A percentile compares a stretch with the other conserved stretches of the same genome.
Conservation (phyloP, 2,329 filamentous ascomycete species). For the Blastomyces parvus region DNA sequence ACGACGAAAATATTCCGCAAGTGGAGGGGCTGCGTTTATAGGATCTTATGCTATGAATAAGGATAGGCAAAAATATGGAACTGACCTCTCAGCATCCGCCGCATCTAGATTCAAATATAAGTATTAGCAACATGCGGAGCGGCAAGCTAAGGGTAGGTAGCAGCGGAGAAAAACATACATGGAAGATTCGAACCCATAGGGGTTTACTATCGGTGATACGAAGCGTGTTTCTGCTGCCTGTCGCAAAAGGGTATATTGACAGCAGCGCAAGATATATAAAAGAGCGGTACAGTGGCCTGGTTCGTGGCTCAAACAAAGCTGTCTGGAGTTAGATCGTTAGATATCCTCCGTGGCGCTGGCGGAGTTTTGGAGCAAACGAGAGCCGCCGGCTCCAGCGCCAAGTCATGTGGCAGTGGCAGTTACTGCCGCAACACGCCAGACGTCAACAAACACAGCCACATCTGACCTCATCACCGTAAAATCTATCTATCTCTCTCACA, state of each 20-base stretch:
- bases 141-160: constrained; percentile 14
- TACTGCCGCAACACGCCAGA: constrained; percentile 31
- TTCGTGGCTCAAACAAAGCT: background rate
- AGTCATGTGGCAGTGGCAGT: constrained; percentile 28
- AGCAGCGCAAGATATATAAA: background rate
- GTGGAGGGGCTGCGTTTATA: background rate
- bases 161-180: constrained; percentile 31
- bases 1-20: background rate
- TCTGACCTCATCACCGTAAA: constrained; percentile 7
- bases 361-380: constrained; percentile 3
- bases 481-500: background rate
- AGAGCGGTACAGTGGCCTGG: background rate
- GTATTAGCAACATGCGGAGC: constrained; percentile 15
- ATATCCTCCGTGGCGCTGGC: constrained; percentile 1
- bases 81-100: constrained; percentile 88
- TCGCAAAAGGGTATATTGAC: constrained; percentile 3
- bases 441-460: constrained; percentile 15
- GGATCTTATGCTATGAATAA: background rate
- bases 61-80: constrained; percentile 12
- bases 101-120: constrained; percentile 56
- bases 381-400: background rate
- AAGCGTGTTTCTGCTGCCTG: background rate
- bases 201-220: background rate
- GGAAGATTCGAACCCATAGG: constrained; percentile 41
- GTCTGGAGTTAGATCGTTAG: background rate